Base-by-base conservation (phyloP, 1,284 basidiomycete genomes). In the Cryptococcus neoformans region DNA sequence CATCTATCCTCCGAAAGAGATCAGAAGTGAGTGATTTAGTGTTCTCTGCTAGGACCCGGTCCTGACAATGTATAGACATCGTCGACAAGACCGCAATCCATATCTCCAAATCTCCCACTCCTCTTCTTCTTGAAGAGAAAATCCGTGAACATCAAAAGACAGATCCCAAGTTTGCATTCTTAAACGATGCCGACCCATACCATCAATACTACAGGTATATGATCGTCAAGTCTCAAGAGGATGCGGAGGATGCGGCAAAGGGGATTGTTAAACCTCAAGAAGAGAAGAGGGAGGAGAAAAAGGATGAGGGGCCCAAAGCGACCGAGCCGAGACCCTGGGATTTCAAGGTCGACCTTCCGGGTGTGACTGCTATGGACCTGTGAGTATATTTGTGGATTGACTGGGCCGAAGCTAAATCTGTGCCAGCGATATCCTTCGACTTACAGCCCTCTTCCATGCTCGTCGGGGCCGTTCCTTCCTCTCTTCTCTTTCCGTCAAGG, bases 31-130 rank as follows among this genome's bases (percentile, higher is more conserved):
- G 87, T 74, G 6, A 11, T n/a, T 14, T 17, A 44, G 49, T 8
- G 42, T 42, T 36, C 6, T 44, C 44, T 36, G 21, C 14, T 69
- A 28, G 9, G 49, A 51, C 62, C 4, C 4, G 4, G 28, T 28
- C 28, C 28, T 64, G 40, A 66, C 54, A 21, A 37, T 16, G 10
- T 16, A 35, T 62, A 91, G 90, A 87, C 60, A 92, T 98, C 59
- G 93, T 99, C 67, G 96, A 99, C 82, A 87, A 93, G 72, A 99
- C 96, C 6, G 94, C 96, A 11, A 77, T 84, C n/a, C 94, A 91
- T 62, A 90, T 99, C 60, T 92, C 93, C 17, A 88, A 90, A 66
- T 92, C 91, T 28, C 87, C 88, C 10, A 90, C 94, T 68, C 91
- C 92, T 3, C 83, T 85, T 11, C 85, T 88, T 66, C 92, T 98